These are phyloP conservation scores for Cercospora berteroae DNA, from an alignment of 2,329 filamentous ascomycete species.

Conservation along the genomic window DNA sequence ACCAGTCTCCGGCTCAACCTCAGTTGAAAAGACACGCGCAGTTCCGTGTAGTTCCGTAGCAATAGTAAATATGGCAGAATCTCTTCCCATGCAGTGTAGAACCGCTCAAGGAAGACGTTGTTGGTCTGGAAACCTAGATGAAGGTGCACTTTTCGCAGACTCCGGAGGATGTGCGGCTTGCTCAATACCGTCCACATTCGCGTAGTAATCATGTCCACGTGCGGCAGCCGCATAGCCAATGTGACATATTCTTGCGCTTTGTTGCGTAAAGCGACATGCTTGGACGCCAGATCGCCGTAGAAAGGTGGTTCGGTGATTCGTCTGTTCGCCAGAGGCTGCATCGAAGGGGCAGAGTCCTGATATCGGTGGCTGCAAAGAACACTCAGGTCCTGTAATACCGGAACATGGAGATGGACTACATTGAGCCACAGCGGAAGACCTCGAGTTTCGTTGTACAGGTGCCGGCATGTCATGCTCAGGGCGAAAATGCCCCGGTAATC, in stretches of 20 bases:
- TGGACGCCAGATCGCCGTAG: constrained; percentile 4
- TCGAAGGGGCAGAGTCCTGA: neutral
- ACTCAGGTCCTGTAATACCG: constrained; percentile 21
- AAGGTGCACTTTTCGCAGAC: constrained; percentile 17
- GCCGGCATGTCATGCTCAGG: constrained; percentile 18
- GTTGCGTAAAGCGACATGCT: constrained; percentile 6
- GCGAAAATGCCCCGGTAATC: constrained; percentile 9
- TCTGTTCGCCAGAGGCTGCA: neutral
- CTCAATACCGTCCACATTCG: constrained; percentile 5
- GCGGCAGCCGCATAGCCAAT: constrained; percentile 19
- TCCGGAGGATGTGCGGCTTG: neutral
- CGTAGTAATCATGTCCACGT: constrained; percentile 11
- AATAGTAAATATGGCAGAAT: constrained; percentile 8
- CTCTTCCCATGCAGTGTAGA: constrained; percentile 19
- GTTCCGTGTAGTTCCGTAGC: neutral
- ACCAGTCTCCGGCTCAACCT: constrained; percentile 18
- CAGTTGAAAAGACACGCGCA: constrained; percentile 20
- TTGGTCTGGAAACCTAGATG: constrained; percentile 20
- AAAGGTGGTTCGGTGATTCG: constrained; percentile 3
- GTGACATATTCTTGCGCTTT: constrained; percentile 20
- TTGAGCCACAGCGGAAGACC: constrained; percentile 24
- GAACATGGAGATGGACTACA: constrained; percentile 19
- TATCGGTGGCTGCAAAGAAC: neutral
- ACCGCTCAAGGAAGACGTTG: constrained; percentile 21
- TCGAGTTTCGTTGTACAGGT: constrained; percentile 18